phyloP scores from a whole-genome alignment of 495 filamentous ascomycete genomes.

The Staphylotrichum longicolle region DNA sequence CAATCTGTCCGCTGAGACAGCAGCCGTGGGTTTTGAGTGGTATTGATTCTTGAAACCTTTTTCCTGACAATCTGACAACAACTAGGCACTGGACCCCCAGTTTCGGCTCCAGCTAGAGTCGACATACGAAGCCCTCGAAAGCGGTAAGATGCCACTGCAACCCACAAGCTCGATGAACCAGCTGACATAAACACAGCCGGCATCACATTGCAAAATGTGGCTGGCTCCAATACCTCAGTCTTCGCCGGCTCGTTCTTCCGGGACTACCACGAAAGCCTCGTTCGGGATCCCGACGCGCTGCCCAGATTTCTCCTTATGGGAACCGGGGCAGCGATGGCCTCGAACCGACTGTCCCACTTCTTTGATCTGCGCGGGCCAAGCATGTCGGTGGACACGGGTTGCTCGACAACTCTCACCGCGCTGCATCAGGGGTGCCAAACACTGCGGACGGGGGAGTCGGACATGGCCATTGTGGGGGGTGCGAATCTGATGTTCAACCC shows the following conservation, averaged over 20 bases:
- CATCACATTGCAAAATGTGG: slow-evolving; percentile 34
- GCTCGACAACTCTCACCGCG: slow-evolving; percentile 53
- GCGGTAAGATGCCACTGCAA: slow-evolving; percentile 31
- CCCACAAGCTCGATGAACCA: background rate
- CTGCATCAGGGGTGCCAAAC: slow-evolving; percentile 52
- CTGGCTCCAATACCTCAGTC: slow-evolving; percentile 42
- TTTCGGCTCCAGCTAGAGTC: slow-evolving; percentile 56
- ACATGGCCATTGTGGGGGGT: slow-evolving; percentile 47
- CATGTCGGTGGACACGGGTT: slow-evolving; percentile 60
- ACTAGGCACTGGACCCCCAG: slow-evolving; percentile 44
- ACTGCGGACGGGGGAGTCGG: slow-evolving; percentile 49
- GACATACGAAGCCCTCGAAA: slow-evolving; percentile 60
- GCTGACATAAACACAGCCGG: slow-evolving; percentile 30
- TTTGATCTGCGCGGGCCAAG: slow-evolving; percentile 56
- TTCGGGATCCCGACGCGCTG: slow-evolving; percentile 33
- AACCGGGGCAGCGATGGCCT: slow-evolving; percentile 46
- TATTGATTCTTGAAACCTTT: no score
- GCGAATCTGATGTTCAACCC: slow-evolving; percentile 38
- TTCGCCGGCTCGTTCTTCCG: slow-evolving; percentile 47
- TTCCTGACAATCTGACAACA: background rate
- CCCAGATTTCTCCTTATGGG: slow-evolving; percentile 52
- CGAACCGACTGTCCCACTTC: slow-evolving; percentile 57
- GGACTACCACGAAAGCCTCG: slow-evolving; percentile 44
- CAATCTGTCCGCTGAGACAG: slow-evolving; percentile 58
- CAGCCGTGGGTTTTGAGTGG: slow-evolving; percentile 29